Evolutionary conservation across 2,329 filamentous ascomycete species (phyloP).

Genomic region (Exophiala viscosa): DNA sequence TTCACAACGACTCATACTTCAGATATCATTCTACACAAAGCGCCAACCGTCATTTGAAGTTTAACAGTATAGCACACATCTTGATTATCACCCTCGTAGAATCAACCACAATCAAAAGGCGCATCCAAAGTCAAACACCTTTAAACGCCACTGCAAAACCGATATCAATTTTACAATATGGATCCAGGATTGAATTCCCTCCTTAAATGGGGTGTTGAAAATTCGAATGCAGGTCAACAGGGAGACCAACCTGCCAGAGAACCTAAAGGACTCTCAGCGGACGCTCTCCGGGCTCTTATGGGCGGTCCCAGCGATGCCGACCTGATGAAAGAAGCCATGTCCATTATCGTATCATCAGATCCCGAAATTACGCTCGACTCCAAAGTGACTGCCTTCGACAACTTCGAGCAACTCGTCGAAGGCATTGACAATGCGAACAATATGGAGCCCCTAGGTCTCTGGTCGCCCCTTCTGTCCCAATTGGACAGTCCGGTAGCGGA

Average conservation of each 20-base stretch:
- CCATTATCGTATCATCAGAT: conserved; percentile 62
- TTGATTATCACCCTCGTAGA: background rate
- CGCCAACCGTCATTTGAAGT: too few species aligned
- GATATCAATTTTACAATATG: conserved; percentile 38
- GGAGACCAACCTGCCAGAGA: conserved; percentile 26
- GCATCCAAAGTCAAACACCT: background rate
- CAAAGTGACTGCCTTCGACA: conserved; percentile 83
- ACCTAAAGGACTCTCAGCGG: conserved; percentile 57
- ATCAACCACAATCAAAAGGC: background rate
- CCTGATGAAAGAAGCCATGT: conserved; percentile 82
- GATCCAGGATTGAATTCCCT: conserved; percentile 68
- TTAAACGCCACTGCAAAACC: conserved; percentile 1
- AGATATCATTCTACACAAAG: too few species aligned
- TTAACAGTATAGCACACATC: too few species aligned
- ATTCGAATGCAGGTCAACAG: conserved; percentile 42
- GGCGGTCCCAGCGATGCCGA: conserved; percentile 87
- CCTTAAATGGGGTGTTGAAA: conserved; percentile 73
- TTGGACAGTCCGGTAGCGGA: conserved; percentile 67
- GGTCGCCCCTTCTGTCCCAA: conserved; percentile 72
- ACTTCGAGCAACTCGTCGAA: conserved; percentile 90
- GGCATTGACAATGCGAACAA: conserved; percentile 96
- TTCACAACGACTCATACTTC: background rate
- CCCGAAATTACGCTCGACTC: conserved; percentile 66
- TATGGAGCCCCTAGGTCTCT: conserved; percentile 71
- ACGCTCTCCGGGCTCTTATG: conserved; percentile 69